Percentiles rank a stretch among this genome's conserved stretches.
These are phyloP conservation scores for Apiospora marii DNA, from an alignment of 2,329 filamentous ascomycete genomes.

Conservation along the genomic window DNA sequence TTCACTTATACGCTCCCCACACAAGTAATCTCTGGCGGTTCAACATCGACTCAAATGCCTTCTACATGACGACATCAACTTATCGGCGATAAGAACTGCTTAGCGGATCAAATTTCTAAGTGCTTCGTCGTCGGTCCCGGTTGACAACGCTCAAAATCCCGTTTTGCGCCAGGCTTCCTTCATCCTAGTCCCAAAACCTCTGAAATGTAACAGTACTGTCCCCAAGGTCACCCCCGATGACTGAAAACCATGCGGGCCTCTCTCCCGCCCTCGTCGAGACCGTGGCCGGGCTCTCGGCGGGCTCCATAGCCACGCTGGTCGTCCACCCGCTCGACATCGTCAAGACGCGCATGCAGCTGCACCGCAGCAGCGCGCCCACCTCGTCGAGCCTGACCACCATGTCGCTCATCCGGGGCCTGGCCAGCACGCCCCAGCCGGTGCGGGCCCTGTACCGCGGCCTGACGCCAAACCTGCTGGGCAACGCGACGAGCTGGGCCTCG, in stretches of 20 bases:
- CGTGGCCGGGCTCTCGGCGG: slow-evolving; percentile 88
- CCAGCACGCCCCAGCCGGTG: slow-evolving; percentile 61
- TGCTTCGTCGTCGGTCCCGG: background rate
- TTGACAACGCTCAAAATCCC: background rate
- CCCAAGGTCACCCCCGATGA: slow-evolving; percentile 28
- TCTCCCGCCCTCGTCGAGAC: slow-evolving; percentile 85
- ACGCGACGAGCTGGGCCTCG: slow-evolving; percentile 87
- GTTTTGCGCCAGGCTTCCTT: background rate
- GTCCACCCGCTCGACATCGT: slow-evolving; percentile 95
- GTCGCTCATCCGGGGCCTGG: slow-evolving; percentile 59
- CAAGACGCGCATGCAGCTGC: slow-evolving; percentile 90
- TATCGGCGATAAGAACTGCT: slow-evolving; percentile 28
- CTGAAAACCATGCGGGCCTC: slow-evolving; percentile 59
- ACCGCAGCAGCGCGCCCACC: slow-evolving; percentile 53
- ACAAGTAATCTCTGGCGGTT: no score
- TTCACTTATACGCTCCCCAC: background rate
- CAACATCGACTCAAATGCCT: background rate
- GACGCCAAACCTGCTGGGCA: slow-evolving; percentile 89
- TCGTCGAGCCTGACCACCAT: slow-evolving; percentile 55
- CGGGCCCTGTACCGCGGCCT: slow-evolving; percentile 87
- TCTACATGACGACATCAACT: slow-evolving; percentile 27
- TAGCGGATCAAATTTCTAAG: slow-evolving; percentile 13
- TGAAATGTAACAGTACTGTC: slow-evolving; percentile 26
- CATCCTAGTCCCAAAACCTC: background rate
- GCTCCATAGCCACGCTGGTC: slow-evolving; percentile 82